Conservation (phyloP, 1,139 yeast genomes). For the Candida gigantensis region DNA sequence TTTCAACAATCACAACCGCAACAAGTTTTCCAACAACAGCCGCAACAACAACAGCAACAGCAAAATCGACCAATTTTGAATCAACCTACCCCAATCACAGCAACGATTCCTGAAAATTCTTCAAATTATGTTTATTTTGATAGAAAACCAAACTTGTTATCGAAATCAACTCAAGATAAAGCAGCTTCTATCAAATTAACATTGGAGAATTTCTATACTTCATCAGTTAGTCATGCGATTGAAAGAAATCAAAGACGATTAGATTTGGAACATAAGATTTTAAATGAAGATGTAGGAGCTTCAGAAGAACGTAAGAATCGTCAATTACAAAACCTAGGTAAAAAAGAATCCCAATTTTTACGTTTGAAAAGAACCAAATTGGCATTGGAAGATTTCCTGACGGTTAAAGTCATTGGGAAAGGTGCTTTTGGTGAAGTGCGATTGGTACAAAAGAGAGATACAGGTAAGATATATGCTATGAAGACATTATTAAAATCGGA, state of each 20-base stretch:
- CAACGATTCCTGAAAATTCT: conserved; percentile 10
- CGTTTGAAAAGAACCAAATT: conserved; percentile 74
- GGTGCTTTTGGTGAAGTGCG: conserved; percentile 89
- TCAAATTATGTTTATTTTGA: conserved; percentile 66
- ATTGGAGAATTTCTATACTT: conserved; percentile 72
- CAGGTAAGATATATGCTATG: conserved; percentile 86
- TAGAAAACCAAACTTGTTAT: conserved; percentile 78
- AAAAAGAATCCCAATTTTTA: conserved; percentile 75
- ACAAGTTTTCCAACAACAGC: conserved; percentile 9
- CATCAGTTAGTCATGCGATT: conserved; percentile 76
- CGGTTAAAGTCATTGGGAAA: conserved; percentile 82
- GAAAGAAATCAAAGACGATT: conserved; percentile 79
- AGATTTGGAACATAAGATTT: conserved; percentile 66
- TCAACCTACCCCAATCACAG: conserved; percentile 7
- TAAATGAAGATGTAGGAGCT: conserved; percentile 58
- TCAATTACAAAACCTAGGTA: conserved; percentile 69
- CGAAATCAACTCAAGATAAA: conserved; percentile 67
- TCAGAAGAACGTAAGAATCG: conserved; percentile 76
- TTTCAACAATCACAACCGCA: conserved; percentile 13
- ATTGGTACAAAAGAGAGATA: conserved; percentile 77
- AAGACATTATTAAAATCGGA: conserved; percentile 75
- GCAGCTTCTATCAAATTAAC: conserved; percentile 73
- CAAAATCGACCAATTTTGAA: conserved; percentile 11
- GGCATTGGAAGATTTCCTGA: conserved; percentile 70
- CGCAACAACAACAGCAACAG: conserved; percentile 9